Evolutionary conservation across 2,329 filamentous ascomycete species (phyloP).

Genomic region (Talaromyces piceae): DNA sequence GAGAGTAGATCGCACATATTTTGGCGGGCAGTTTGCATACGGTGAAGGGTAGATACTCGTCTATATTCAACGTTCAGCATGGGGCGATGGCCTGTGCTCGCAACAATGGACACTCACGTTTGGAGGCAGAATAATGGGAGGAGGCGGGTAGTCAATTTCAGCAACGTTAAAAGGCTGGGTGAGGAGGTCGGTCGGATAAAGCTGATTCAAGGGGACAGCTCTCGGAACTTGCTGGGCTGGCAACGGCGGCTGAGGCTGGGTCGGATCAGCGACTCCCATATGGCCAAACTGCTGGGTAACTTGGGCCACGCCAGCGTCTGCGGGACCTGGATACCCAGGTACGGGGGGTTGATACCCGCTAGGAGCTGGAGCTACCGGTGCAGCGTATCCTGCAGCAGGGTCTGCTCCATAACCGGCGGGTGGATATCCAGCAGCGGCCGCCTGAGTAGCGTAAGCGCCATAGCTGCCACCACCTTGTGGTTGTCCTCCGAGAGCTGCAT

Average conservation of each 20-base stretch:
- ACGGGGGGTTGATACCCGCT: conserved; percentile 63
- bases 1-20: conserved; percentile 90
- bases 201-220: conserved; percentile 63
- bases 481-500: conserved; percentile 54
- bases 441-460: conserved; percentile 51
- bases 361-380: conserved; percentile 27
- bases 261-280: conserved; percentile 60
- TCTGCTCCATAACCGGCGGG: conserved; percentile 38
- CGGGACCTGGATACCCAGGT: conserved; percentile 55
- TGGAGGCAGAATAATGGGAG: conserved; percentile 80
- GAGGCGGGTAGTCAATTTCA: conserved; percentile 85
- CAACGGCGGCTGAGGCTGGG: conserved; percentile 44
- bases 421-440: conserved; percentile 40
- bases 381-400: conserved; percentile 21
- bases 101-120: conserved; percentile 60
- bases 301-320: conserved; percentile 54
- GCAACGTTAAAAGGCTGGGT: conserved; percentile 90
- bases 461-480: conserved; percentile 52
- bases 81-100: background rate
- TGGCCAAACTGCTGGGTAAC: conserved; percentile 77
- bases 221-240: conserved; percentile 39
- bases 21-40: conserved; percentile 81
- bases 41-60: conserved; percentile 86
- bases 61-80: conserved; percentile 44
- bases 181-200: conserved; percentile 85